phyloP scores from a whole-genome alignment of 2,329 filamentous ascomycete genomes.

The Neoscytalidium dimidiatum region DNA sequence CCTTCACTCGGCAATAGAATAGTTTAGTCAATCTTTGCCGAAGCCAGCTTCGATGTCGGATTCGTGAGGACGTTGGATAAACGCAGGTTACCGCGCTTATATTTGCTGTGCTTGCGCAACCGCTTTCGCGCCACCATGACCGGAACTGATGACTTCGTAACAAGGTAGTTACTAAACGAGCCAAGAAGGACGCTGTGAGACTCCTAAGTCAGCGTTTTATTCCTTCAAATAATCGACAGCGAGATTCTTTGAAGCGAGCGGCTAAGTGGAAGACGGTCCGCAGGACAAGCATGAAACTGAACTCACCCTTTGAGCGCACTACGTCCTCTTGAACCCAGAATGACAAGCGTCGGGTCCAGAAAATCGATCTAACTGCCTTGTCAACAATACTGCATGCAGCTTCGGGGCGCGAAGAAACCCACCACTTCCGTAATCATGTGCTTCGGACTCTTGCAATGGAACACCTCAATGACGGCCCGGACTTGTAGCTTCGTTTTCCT shows the following conservation, averaged over 20 bases:
- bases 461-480: slow-evolving; percentile 89
- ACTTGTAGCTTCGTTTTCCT: slow-evolving; percentile 92
- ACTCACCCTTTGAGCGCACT: slow-evolving; percentile 89
- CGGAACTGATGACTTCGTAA: slow-evolving; percentile 93
- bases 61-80: slow-evolving; percentile 81
- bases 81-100: slow-evolving; percentile 68
- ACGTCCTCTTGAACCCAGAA: slow-evolving; percentile 86
- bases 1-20: too few relatives aligned
- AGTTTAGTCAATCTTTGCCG: slow-evolving; percentile 73
- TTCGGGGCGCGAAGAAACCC: slow-evolving; percentile 30
- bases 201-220: background rate
- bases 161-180: slow-evolving; percentile 95
- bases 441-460: slow-evolving; percentile 97
- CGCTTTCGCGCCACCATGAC: slow-evolving; percentile 97
- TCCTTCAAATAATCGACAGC: background rate
- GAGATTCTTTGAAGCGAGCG: background rate
- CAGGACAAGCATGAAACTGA: background rate
- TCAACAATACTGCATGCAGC: background rate
- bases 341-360: slow-evolving; percentile 86
- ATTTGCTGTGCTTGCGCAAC: slow-evolving; percentile 82
- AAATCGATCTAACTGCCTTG: slow-evolving; percentile 74
- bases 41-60: slow-evolving; percentile 66
- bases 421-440: slow-evolving; percentile 93
- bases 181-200: slow-evolving; percentile 78
- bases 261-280: background rate